A percentile compares a stretch with the other conserved stretches of the same genome.
Conservation (phyloP, 139 green algal species). For the Auxenochlorella pyrenoidosa region DNA sequence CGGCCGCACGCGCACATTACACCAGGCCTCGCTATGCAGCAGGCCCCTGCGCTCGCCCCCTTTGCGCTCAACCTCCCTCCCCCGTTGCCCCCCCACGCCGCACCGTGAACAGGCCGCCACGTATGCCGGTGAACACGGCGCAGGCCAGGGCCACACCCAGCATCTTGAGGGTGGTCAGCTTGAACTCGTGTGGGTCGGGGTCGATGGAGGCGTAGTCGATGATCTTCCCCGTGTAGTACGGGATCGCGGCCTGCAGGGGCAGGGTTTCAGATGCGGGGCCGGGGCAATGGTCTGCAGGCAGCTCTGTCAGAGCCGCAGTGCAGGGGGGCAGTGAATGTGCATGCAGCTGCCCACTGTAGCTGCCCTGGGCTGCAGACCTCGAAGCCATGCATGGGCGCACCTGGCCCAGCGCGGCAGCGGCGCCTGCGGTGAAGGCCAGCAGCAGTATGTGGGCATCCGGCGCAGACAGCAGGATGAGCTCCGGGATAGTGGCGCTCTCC, state of each 20-base stretch:
- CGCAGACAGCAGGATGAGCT: slow-evolving; percentile 60
- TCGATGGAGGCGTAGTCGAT: slow-evolving; percentile 86
- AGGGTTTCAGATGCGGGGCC: no score
- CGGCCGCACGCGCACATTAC: no score
- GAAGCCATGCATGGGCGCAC: background rate
- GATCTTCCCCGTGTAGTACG: slow-evolving; percentile 79
- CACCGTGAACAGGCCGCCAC: slow-evolving; percentile 81
- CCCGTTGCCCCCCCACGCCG: background rate
- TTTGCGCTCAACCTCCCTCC: background rate
- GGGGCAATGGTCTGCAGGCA: no score
- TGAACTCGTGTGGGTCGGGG: slow-evolving; percentile 60
- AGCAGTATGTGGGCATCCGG: slow-evolving; percentile 64
- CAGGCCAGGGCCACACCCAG: slow-evolving; percentile 64
- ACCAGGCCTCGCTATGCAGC: no score
- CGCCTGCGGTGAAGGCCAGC: slow-evolving; percentile 67
- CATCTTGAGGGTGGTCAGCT: slow-evolving; percentile 64
- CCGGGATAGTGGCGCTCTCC: slow-evolving; percentile 49
- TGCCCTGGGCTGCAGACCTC: no score
- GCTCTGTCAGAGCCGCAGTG: no score
- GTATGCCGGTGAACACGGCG: slow-evolving; percentile 76
- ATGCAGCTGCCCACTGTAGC: background rate
- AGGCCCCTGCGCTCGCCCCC: no score
- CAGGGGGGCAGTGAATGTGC: no score
- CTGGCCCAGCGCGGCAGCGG: slow-evolving; percentile 66
- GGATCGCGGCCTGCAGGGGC: slow-evolving; percentile 72